Evolutionary conservation across 2,329 filamentous ascomycete genomes (phyloP).

Genomic region (Talaromyces amestolkiae): DNA sequence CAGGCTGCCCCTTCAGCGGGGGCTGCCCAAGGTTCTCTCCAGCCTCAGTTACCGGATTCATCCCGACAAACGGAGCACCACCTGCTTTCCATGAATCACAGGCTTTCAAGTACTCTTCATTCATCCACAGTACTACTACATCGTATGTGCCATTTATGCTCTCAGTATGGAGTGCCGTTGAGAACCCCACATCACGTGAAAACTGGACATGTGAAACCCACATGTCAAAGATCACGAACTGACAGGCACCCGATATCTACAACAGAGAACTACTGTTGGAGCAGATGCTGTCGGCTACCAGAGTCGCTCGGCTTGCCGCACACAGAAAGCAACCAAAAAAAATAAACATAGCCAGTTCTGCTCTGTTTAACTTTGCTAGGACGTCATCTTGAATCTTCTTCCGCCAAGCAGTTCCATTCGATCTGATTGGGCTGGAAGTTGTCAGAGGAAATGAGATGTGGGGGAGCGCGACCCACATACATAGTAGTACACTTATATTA

Average conservation of each 20-base stretch:
- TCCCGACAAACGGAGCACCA: neutral
- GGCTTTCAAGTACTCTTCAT: neutral
- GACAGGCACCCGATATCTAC: neutral
- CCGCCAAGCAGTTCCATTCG: neutral
- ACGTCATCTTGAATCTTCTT: neutral
- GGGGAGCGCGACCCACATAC: neutral
- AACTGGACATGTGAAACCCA: neutral
- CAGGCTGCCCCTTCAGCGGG: neutral
- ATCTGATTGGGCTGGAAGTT: neutral
- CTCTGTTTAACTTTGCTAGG: neutral
- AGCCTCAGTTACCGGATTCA: neutral
- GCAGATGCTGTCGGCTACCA: too few relatives aligned
- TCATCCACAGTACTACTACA: too few relatives aligned
- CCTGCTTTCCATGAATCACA: neutral
- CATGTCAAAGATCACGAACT: neutral
- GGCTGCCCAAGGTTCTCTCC: neutral
- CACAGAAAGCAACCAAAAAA: neutral
- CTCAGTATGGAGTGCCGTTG: neutral
- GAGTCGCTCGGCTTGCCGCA: constrained; percentile 3
- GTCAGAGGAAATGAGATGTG: neutral
- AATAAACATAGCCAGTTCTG: neutral
- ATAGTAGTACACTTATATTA: too few relatives aligned
- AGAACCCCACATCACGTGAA: neutral
- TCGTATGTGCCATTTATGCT: too few relatives aligned
- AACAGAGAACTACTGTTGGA: neutral